Base-by-base conservation (phyloP, 1,284 basidiomycete species). In the Tremellales sp. region DNA sequence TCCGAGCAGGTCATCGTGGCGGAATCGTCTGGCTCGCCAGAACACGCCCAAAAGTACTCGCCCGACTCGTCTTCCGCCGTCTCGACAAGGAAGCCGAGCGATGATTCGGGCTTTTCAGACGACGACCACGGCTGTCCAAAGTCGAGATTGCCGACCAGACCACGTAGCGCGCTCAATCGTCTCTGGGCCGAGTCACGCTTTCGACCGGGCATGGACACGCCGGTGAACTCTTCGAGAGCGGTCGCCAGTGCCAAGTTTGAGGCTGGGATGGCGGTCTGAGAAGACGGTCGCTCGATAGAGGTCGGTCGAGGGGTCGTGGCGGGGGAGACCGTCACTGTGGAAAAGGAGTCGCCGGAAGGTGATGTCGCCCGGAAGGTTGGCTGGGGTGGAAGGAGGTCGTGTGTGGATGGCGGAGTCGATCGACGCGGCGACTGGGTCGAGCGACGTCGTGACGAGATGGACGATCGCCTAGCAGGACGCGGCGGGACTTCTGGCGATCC, bases 81-180 rank as follows among this genome's bases (percentile, higher is more conserved):
- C 22, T 39, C 37, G 18, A 36, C 34, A 16, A 9, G n/a, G 34
- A 9, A 36, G 34, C n/a, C n/a, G n/a, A n/a, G n/a, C n/a, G 40
- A 29, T 21, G 41, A 5, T 18, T 48, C 37, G 24, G 53, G 29
- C 40, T 44, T 38, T 14, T 51, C 54, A 8, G 51, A 52, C 13
- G 56, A 33, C 14, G 57, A 58, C 68, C 68, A 70, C 8, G 57
- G 65, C 36, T 69, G 62, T 32, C 58, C 57, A 54, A 71, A 67
- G 45, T 71, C 66, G 38, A 71, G 54, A 37, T 60, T 63, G 19
- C 57, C 57, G 13, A 71, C 67, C n/a, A 69, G 53, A 33, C 62
- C 65, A 10, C 60, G 48, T 9, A 71, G 45, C 1, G 67, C 65
- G 27, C 56, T 58, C 26, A 71, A 47, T 13, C 68, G 50, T 24